A percentile compares a stretch with the other conserved stretches of the same genome.
Conservation (phyloP, 2,329 filamentous ascomycete species). For the Monosporascus sp. region DNA sequence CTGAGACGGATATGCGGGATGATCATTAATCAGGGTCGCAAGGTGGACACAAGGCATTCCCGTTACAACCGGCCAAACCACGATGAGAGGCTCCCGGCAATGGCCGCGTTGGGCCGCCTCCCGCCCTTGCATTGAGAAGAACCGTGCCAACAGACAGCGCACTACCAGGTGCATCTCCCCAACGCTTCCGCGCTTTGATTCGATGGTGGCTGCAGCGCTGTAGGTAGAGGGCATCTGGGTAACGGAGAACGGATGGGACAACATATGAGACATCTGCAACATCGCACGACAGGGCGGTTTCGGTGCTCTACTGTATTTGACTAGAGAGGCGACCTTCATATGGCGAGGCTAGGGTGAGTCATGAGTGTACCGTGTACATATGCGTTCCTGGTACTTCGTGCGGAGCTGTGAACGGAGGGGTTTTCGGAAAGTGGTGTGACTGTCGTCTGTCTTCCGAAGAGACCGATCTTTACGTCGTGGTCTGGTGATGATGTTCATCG, state of each 20-base stretch:
- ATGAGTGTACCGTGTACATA: too few relatives aligned
- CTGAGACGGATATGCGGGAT: background rate
- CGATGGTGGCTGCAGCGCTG: background rate
- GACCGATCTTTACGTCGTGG: too few relatives aligned
- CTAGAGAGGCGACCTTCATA: background rate
- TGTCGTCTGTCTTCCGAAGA: too few relatives aligned
- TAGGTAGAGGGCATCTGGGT: background rate
- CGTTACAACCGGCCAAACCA: background rate
- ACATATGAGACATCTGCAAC: conserved; percentile 1
- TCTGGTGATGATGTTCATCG: too few relatives aligned
- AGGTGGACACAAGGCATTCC: background rate
- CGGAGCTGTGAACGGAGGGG: too few relatives aligned
- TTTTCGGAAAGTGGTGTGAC: too few relatives aligned
- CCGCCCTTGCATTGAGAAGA: background rate
- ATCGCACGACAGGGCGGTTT: conserved; percentile 19
- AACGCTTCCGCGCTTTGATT: background rate
- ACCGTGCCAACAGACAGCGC: background rate
- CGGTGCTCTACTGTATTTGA: conserved; percentile 11
- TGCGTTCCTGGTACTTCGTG: too few relatives aligned
- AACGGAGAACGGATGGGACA: background rate
- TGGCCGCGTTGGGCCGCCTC: background rate
- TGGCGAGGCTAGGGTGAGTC: too few relatives aligned
- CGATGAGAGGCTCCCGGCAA: background rate
- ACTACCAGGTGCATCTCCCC: background rate
- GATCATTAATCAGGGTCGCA: background rate